phyloP scores from a whole-genome alignment of 768 basidiomycete species.

The Pilatotrama ljubarskyi region DNA sequence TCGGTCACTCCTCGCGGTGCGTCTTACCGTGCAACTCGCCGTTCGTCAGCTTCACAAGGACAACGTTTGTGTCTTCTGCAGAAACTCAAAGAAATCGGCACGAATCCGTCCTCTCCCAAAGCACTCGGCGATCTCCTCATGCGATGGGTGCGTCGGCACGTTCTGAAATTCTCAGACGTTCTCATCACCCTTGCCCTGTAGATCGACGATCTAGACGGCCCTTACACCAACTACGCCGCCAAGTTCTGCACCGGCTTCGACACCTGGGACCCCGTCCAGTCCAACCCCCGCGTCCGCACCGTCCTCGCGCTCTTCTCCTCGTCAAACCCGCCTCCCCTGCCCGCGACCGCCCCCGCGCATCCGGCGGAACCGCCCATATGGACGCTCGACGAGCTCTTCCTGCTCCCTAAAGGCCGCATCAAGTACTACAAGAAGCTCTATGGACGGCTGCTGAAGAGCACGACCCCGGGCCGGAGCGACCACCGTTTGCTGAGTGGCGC shows the following conservation, averaged over 20 bases:
- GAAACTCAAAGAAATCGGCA: constrained; percentile 94
- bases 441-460: constrained; percentile 79
- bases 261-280: constrained; percentile 74
- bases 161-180: constrained; percentile 1
- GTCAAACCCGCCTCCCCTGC: constrained; percentile 56
- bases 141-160: constrained; percentile 77
- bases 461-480: constrained; percentile 83
- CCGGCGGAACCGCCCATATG: constrained; percentile 50
- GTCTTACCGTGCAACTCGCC: constrained; percentile 26
- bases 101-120: constrained; percentile 89
- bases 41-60: constrained; percentile 20
- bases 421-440: constrained; percentile 94
- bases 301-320: constrained; percentile 72
- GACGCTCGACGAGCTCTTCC: constrained; percentile 87
- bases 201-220: constrained; percentile 89
- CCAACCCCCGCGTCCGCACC: constrained; percentile 67
- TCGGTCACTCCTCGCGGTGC: constrained; percentile 72
- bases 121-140: constrained; percentile 93
- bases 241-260: constrained; percentile 81
- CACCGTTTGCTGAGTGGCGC: constrained; percentile 79
- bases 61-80: constrained; percentile 33
- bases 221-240: constrained; percentile 80
- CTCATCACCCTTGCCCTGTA: constrained; percentile 34
- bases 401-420: constrained; percentile 80
- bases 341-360: constrained; percentile 35